Conservation (phyloP, 805 yeast genomes). For the Wickerhamiella dianesei region DNA sequence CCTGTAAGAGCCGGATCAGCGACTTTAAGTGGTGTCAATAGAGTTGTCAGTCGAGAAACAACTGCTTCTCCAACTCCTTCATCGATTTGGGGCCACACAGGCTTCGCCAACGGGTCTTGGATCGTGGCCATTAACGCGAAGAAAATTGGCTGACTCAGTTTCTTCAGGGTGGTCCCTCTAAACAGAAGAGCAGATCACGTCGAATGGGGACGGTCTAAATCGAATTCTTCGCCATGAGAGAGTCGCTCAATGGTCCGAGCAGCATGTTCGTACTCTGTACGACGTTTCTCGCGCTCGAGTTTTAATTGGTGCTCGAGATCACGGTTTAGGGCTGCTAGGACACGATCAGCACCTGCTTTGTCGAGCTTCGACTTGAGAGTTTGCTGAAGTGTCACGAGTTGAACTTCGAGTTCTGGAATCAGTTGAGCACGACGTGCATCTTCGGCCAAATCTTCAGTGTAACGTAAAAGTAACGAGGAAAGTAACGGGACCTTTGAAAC, state of each 20-base stretch:
- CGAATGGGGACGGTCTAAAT: no score
- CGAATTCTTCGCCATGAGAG: not conserved
- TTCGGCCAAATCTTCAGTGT: conserved; percentile 13
- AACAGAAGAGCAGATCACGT: no score
- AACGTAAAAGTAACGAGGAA: conserved; percentile 11
- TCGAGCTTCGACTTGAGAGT: conserved; percentile 10
- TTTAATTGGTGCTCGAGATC: conserved; percentile 14
- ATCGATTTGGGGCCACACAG: conserved; percentile 17
- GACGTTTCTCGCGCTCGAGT: conserved; percentile 15
- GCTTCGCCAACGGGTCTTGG: conserved; percentile 17
- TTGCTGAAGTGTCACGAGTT: conserved; percentile 11
- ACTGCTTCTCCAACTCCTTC: conserved; percentile 6
- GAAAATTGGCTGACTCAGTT: not conserved
- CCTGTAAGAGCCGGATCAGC: conserved; percentile 1
- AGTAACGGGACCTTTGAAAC: conserved; percentile 17
- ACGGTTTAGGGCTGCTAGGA: conserved; percentile 12
- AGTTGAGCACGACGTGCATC: conserved; percentile 4
- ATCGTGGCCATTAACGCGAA: conserved; percentile 2
- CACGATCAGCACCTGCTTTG: conserved; percentile 15
- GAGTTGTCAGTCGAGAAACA: conserved; percentile 2
- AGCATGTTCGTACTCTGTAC: conserved; percentile 14
- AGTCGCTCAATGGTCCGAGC: conserved; percentile 4
- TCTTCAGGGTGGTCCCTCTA: no score
- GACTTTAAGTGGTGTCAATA: conserved; percentile 4
- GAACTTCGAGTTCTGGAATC: conserved; percentile 10